Conservation (phyloP, 2,329 filamentous ascomycete genomes). For the Lasiodiplodia sp. region DNA sequence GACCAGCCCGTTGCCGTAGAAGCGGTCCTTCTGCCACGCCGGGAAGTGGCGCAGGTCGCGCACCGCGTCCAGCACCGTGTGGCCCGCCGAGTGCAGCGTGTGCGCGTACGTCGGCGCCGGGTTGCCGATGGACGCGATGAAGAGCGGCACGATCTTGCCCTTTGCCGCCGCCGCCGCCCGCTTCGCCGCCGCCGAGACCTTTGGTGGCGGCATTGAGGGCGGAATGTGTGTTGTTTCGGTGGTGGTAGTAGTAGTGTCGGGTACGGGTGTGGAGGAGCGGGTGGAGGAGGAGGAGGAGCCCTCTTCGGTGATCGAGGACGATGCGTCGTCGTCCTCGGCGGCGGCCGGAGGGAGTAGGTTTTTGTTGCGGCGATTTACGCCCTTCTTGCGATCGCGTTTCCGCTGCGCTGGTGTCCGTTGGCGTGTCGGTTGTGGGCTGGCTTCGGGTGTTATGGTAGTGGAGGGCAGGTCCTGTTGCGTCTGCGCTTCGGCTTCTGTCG, state of each 20-base stretch:
- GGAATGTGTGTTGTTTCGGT: not conserved
- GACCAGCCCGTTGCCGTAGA: slow-evolving; percentile 40
- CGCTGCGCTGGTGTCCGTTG: slow-evolving; percentile 1
- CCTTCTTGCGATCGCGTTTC: slow-evolving; percentile 6
- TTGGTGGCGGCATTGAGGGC: slow-evolving; percentile 7
- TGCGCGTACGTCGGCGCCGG: slow-evolving; percentile 71
- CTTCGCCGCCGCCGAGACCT: not conserved
- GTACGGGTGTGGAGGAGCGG: not conserved
- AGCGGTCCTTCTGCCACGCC: slow-evolving; percentile 31
- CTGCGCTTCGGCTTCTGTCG: not conserved
- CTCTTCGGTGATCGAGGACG: not conserved
- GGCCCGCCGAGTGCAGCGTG: slow-evolving; percentile 87
- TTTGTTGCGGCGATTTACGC: not conserved
- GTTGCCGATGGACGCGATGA: slow-evolving; percentile 90
- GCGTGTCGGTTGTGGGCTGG: not conserved
- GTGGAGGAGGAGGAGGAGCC: not conserved
- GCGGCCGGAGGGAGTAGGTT: not conserved
- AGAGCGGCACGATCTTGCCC: slow-evolving; percentile 58
- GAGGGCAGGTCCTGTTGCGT: not conserved
- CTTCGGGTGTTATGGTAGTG: not conserved
- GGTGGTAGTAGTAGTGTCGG: not conserved
- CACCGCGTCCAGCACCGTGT: slow-evolving; percentile 71
- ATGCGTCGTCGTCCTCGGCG: not conserved
- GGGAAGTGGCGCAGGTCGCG: slow-evolving; percentile 52
- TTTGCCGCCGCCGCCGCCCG: slow-evolving; percentile 30